A percentile compares a stretch with the other conserved stretches of the same genome.
phyloP scores from a whole-genome alignment of 202 grass and related monocot species.

The Miscanthus sacchariflorus region DNA sequence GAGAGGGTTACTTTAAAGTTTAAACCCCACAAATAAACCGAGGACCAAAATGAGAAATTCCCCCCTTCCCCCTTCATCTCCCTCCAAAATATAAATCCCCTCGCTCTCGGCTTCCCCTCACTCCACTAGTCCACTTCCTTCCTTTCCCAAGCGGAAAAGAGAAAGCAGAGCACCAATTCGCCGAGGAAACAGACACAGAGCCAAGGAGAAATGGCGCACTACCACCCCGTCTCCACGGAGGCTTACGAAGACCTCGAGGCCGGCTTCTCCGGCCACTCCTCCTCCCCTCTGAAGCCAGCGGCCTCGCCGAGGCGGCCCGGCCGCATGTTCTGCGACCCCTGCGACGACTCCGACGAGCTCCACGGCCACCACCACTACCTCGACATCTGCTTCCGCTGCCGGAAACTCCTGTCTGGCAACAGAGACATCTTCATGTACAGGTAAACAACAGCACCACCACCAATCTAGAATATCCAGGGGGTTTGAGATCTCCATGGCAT shows the following conservation, averaged over 20 bases:
- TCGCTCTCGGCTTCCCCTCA: neutral
- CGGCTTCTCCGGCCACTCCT: conserved; percentile 48
- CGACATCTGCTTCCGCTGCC: conserved; percentile 79
- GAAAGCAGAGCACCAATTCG: conserved; percentile 18
- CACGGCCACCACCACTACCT: conserved; percentile 66
- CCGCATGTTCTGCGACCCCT: conserved; percentile 70
- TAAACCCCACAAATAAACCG: neutral
- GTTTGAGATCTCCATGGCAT: neutral
- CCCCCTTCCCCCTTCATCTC: neutral
- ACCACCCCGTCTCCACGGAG: conserved; percentile 42
- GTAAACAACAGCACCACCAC: conserved; percentile 25
- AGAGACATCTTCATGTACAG: conserved; percentile 93
- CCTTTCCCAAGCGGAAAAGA: conserved; percentile 15
- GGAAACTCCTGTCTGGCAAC: conserved; percentile 67
- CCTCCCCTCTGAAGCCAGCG: conserved; percentile 33
- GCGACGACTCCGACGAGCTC: conserved; percentile 47
- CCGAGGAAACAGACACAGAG: neutral
- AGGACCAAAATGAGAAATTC: conserved; percentile 4
- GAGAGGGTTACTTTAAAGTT: neutral
- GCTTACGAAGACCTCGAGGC: conserved; percentile 64
- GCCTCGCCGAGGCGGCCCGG: conserved; percentile 39
- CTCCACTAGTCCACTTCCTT: conserved; percentile 36
- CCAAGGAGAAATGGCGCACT: conserved; percentile 44
- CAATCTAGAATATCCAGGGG: neutral
- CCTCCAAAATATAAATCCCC: conserved; percentile 49